Conservation (phyloP, 495 filamentous ascomycete species). For the Physcia stellaris region DNA sequence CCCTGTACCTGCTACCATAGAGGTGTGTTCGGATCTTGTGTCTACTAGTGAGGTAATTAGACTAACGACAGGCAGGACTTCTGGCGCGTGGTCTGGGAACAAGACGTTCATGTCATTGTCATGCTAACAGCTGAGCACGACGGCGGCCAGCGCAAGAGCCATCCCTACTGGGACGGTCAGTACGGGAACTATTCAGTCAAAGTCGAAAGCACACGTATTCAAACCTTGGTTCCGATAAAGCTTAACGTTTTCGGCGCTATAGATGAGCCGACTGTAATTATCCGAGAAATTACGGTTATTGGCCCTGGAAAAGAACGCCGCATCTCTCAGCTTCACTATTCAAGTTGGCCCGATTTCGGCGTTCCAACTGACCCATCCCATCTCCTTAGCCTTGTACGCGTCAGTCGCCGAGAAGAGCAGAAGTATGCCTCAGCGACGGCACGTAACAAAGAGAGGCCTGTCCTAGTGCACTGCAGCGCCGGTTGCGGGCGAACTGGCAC, state of each 20-base stretch:
- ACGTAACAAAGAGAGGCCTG: constrained; percentile 43
- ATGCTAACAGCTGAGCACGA: constrained; percentile 95
- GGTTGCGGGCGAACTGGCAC: constrained; percentile 92
- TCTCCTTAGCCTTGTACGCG: constrained; percentile 60
- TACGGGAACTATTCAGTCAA: no score
- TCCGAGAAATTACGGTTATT: no score
- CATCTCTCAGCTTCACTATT: constrained; percentile 83
- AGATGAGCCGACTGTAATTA: no score
- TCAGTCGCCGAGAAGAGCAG: constrained; percentile 1
- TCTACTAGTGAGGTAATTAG: neutral
- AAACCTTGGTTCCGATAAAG: no score
- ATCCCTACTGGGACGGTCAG: constrained; percentile 90
- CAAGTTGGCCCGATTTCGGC: constrained; percentile 92
- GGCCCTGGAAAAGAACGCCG: no score
- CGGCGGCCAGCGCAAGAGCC: constrained; percentile 87
- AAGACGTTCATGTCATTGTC: constrained; percentile 86
- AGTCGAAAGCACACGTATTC: no score
- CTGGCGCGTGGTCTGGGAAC: constrained; percentile 95
- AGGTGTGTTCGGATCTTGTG: constrained; percentile 40
- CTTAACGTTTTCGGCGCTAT: no score
- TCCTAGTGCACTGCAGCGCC: constrained; percentile 89
- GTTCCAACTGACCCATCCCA: constrained; percentile 80
- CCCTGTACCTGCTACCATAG: constrained; percentile 82
- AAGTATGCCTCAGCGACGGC: constrained; percentile 36
- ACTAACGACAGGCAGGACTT: constrained; percentile 63